Conservation (phyloP, 2,329 filamentous ascomycete genomes). For the Huntiella decipiens region DNA sequence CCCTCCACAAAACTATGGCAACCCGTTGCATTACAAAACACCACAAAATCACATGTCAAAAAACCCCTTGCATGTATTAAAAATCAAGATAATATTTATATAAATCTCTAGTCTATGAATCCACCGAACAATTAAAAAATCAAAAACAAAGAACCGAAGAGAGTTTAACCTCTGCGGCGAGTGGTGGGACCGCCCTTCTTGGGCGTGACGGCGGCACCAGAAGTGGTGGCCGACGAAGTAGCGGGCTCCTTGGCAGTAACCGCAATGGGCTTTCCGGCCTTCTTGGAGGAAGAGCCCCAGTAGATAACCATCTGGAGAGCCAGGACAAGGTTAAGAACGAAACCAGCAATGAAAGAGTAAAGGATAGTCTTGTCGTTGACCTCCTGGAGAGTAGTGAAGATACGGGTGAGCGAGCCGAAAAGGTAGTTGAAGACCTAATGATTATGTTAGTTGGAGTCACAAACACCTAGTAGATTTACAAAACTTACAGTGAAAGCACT, state of each 20-base stretch:
- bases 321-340: constrained; percentile 71
- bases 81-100: not conserved
- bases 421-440: constrained; percentile 93
- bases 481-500: constrained; percentile 79
- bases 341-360: constrained; percentile 83
- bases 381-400: constrained; percentile 95
- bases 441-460: not conserved
- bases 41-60: too few relatives aligned
- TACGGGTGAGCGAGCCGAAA: constrained; percentile 73
- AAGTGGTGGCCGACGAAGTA: constrained; percentile 14
- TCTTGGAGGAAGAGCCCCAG: constrained; percentile 52
- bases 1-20: too few relatives aligned
- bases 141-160: constrained; percentile 1
- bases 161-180: constrained; percentile 22
- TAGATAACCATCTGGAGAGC: constrained; percentile 88
- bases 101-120: too few relatives aligned
- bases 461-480: not conserved
- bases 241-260: constrained; percentile 12
- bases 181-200: constrained; percentile 25
- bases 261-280: constrained; percentile 20
- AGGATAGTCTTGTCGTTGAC: constrained; percentile 93
- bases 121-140: not conserved
- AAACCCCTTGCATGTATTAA: not conserved
- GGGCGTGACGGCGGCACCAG: constrained; percentile 17
- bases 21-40: too few relatives aligned